Evolutionary conservation across 1,284 basidiomycete genomes (phyloP), one percentile per base, ranked within the genome.

Genomic region (Tylopilus sp.): DNA sequence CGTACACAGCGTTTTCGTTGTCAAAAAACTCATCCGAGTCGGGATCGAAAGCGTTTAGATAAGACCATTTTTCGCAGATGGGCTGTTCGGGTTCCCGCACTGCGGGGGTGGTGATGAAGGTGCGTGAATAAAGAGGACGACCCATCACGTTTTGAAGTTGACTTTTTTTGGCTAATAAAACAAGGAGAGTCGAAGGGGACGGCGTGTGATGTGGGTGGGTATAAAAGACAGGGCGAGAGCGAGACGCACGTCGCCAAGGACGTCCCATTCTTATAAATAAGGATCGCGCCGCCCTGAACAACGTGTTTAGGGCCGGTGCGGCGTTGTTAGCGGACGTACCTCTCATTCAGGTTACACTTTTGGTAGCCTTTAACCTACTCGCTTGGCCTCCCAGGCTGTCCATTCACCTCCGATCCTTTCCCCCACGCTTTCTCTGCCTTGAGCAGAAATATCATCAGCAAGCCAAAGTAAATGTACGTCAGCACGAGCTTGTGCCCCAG

Each of bases 11-110:
- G 53, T 81, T 71, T 52, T 76, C 73, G 40, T 60, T 63, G 45
- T 70, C 67, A 61, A 84, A 85, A 65, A 88, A 89, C 55, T 86
- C 86, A 56, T 88, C 86, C 12, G 84, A 80, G 65, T 89, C 86
- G n/a, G 86, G 86, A 67, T 89, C 86, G 62, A 88, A 89, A 6
- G 78, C 70, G 63, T 86, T 84, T 65, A 73, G 74, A 54, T 74
- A 70, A 52, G 80, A 78, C 85, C 85, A 89, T 64, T 70, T 79
- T 62, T 78, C 71, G 71, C 71, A 81, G 25, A 63, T 55, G 28
- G 55, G 56, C 25, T 63, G 59, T 56, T 79, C 76, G 40, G 75
- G 75, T 48, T 78, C 76, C 60, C 73, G 74, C 46, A 81, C 73
- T 44, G 70, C 69, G 36, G 76, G 75, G 2, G 65, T 51, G 39